phyloP scores from a whole-genome alignment of 805 yeast genomes.

The Barnettozyma californica region DNA sequence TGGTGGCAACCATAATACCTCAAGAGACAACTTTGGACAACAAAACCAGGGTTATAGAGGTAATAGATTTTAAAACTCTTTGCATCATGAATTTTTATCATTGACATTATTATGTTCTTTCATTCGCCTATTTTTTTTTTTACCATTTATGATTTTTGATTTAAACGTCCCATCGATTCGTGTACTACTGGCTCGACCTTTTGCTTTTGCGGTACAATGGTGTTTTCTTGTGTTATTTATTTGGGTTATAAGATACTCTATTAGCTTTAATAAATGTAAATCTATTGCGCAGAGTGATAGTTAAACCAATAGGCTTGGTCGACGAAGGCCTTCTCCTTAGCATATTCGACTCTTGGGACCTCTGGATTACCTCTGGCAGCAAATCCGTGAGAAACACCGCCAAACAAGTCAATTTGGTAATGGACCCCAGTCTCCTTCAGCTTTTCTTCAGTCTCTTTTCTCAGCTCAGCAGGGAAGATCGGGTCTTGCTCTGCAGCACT shows the following conservation, averaged over 20 bases:
- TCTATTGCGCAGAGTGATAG: not conserved
- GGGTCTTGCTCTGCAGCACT: conserved; percentile 71
- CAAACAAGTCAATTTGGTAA: conserved; percentile 57
- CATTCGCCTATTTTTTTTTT: not conserved
- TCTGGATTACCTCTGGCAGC: conserved; percentile 70
- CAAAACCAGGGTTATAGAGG: conserved; percentile 5
- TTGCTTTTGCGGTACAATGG: not conserved
- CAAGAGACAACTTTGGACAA: not conserved
- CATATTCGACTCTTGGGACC: conserved; percentile 49
- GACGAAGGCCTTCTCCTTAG: conserved; percentile 57
- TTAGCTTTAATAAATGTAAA: not conserved
- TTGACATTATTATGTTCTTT: not conserved
- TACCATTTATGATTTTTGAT: not conserved
- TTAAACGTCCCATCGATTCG: not conserved
- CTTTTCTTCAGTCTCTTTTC: conserved; percentile 55
- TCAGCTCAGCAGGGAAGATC: conserved; percentile 57
- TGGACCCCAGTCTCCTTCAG: conserved; percentile 47
- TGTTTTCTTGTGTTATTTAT: not conserved
- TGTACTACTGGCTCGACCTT: not conserved
- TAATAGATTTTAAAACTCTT: conserved; percentile 1
- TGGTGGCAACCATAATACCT: not conserved
- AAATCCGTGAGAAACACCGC: conserved; percentile 72
- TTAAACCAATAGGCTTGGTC: conserved; percentile 31
- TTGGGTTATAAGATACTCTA: conserved; percentile 6
- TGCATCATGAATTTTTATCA: not conserved